Evolutionary conservation across 176 grass and related monocot species (phyloP).

Genomic region (Aegilops speltoides): DNA sequence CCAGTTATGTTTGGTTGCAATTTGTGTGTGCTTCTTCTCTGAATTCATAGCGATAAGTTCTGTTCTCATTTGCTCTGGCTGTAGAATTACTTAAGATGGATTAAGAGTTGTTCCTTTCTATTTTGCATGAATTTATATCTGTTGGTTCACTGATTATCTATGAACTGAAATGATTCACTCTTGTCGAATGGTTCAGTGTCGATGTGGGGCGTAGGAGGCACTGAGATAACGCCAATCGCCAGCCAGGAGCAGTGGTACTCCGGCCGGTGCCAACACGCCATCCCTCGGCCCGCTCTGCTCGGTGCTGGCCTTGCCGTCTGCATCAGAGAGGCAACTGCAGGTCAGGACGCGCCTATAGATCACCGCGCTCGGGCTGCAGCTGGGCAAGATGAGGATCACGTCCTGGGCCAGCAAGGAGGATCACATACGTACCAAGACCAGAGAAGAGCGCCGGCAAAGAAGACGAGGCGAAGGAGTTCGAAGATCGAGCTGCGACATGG

Average conservation of each 20-base stretch:
- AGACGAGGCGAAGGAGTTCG: too few relatives aligned
- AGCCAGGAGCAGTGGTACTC: constrained; percentile 72
- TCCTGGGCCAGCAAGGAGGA: constrained; percentile 86
- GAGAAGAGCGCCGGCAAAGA: too few relatives aligned
- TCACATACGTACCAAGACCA: constrained; percentile 4
- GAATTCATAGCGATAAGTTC: too few relatives aligned
- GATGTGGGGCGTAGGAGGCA: constrained; percentile 70
- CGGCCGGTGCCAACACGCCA: constrained; percentile 55
- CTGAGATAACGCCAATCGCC: constrained; percentile 80
- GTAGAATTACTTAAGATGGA: too few relatives aligned
- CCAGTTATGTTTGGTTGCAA: too few relatives aligned
- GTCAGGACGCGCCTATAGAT: constrained; percentile 76
- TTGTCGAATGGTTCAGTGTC: constrained; percentile 40
- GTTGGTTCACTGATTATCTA: too few relatives aligned
- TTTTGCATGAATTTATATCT: too few relatives aligned
- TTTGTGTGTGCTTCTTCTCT: too few relatives aligned
- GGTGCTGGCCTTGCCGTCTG: constrained; percentile 39
- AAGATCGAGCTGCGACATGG: background rate
- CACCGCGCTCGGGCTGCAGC: constrained; percentile 36
- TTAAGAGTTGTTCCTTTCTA: too few relatives aligned
- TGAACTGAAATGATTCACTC: too few relatives aligned
- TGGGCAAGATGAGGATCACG: constrained; percentile 91
- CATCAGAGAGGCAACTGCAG: constrained; percentile 66
- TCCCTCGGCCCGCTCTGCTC: constrained; percentile 77
- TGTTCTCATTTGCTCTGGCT: too few relatives aligned